These are phyloP conservation scores for Ceriops tagal DNA, from an alignment of 345 rosid species.

Conservation along the genomic window DNA sequence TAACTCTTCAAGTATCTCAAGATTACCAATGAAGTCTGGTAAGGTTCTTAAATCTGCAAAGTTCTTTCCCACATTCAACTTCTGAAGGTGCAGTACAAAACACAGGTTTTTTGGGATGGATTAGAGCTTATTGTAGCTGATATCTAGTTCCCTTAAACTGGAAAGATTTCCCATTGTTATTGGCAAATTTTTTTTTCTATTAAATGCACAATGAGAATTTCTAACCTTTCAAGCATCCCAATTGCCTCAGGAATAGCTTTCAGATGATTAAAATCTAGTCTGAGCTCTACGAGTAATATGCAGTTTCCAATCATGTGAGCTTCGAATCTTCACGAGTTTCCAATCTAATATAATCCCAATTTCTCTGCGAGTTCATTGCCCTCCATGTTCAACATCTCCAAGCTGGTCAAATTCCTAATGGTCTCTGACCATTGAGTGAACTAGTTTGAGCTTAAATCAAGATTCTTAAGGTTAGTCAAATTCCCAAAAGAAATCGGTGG, in stretches of 20 bases:
- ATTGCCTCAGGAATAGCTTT: constrained; percentile 64
- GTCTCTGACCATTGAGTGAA: constrained; percentile 41
- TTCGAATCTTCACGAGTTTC: constrained; percentile 46
- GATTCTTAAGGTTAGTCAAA: constrained; percentile 38
- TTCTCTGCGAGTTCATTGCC: constrained; percentile 54
- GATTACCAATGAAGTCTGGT: constrained; percentile 57
- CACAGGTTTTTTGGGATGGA: constrained; percentile 51
- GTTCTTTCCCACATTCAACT: constrained; percentile 54
- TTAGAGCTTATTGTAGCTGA: constrained; percentile 62
- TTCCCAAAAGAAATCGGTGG: constrained; percentile 49
- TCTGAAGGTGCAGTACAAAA: constrained; percentile 40
- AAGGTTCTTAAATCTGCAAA: constrained; percentile 58
- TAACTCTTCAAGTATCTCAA: constrained; percentile 64
- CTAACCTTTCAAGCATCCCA: constrained; percentile 45
- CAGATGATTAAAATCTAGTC: constrained; percentile 57
- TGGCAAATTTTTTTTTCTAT: constrained; percentile 55
- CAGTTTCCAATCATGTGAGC: constrained; percentile 51
- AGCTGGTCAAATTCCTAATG: constrained; percentile 42
- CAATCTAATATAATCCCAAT: too few relatives aligned
- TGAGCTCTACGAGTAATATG: constrained; percentile 42
- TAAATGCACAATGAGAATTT: constrained; percentile 51
- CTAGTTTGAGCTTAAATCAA: constrained; percentile 54
- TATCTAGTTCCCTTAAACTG: constrained; percentile 54
- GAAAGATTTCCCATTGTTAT: constrained; percentile 49
- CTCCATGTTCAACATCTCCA: constrained; percentile 45